phyloP scores from a whole-genome alignment of 495 filamentous ascomycete genomes.

The Annulohypoxylon maeteangense region DNA sequence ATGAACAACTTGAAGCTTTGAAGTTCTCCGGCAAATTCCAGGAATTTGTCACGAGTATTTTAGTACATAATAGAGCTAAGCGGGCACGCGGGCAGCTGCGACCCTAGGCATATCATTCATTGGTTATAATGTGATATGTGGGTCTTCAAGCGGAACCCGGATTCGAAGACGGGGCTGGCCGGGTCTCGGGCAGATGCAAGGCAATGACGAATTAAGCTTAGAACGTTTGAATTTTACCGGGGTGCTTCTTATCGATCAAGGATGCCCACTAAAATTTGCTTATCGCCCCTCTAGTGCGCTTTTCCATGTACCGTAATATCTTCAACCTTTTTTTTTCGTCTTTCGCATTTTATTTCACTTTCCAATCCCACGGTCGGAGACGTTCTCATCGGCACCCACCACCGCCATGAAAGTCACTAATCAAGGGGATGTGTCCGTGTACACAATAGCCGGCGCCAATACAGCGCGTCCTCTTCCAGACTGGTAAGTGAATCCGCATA shows the following conservation, averaged over 20 bases:
- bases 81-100: slow-evolving; percentile 15
- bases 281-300: slow-evolving; percentile 37
- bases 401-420: slow-evolving; percentile 41
- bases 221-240: not conserved
- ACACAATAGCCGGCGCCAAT: slow-evolving; percentile 93
- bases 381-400: not conserved
- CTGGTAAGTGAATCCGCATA: slow-evolving; percentile 61
- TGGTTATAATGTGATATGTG: not conserved
- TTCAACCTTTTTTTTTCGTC: slow-evolving; percentile 3
- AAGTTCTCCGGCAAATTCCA: slow-evolving; percentile 2
- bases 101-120: slow-evolving; percentile 16
- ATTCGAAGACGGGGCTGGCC: slow-evolving; percentile 7
- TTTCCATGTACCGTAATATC: not conserved
- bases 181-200: slow-evolving; percentile 20
- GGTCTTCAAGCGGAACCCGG: slow-evolving; percentile 17
- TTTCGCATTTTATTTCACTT: not conserved
- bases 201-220: not conserved
- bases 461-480: slow-evolving; percentile 92
- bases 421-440: slow-evolving; percentile 88
- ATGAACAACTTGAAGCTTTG: slow-evolving; percentile 7
- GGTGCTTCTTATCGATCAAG: slow-evolving; percentile 17
- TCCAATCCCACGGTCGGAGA: not conserved
- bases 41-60: slow-evolving; percentile 2
- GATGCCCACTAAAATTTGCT: slow-evolving; percentile 28
- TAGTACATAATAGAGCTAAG: not conserved